Percentiles rank a stretch among this genome's conserved stretches.
These are phyloP conservation scores for Phaseolus lunatus DNA, from an alignment of 306 rosid species.

Conservation along the genomic window DNA sequence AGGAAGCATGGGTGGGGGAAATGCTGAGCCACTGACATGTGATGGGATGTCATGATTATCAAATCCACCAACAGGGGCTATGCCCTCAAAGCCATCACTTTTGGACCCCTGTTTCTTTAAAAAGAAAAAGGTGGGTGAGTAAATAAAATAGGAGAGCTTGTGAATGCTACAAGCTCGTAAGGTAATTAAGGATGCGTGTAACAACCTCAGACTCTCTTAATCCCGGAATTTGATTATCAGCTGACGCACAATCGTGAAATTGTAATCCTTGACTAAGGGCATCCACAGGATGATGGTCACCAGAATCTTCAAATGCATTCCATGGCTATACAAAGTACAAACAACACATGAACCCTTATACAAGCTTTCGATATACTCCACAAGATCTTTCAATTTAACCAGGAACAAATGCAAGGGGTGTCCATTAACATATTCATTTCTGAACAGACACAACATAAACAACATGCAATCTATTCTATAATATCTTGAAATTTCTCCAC, in stretches of 20 bases:
- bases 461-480: conserved; percentile 34
- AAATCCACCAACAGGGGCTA: conserved; percentile 43
- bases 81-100: conserved; percentile 40
- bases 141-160: background rate
- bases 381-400: conserved; percentile 1
- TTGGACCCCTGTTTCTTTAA: conserved; percentile 45
- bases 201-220: conserved; percentile 64
- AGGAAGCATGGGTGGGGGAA: conserved; percentile 46
- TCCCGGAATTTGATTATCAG: conserved; percentile 51
- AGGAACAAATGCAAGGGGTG: background rate
- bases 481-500: conserved; percentile 4
- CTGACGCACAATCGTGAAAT: conserved; percentile 48
- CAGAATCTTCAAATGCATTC: conserved; percentile 83
- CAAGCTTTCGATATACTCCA: conserved; percentile 32
- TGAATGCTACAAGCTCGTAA: conserved; percentile 36
- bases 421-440: background rate
- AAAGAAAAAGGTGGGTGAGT: background rate
- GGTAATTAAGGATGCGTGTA: conserved; percentile 38
- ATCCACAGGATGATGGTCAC: conserved; percentile 48
- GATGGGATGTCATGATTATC: conserved; percentile 45
- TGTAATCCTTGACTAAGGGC: conserved; percentile 47
- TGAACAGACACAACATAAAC: conserved; percentile 15
- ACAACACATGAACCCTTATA: conserved; percentile 27
- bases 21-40: conserved; percentile 40
- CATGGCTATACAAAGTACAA: conserved; percentile 64